phyloP scores from a whole-genome alignment of 2,329 filamentous ascomycete genomes.

The Helotiales sp. region DNA sequence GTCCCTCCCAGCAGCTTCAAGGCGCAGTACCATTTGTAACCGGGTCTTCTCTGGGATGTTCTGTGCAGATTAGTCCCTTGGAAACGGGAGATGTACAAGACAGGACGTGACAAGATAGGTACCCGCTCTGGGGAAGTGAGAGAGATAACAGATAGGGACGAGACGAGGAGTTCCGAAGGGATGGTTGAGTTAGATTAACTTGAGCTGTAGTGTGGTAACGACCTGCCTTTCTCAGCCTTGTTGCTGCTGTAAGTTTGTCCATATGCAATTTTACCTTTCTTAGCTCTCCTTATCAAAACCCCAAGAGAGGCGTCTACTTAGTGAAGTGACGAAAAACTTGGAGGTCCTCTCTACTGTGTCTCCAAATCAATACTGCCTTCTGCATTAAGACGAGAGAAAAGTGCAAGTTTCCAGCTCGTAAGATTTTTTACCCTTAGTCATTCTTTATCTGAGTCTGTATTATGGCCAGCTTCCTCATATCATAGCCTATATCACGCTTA shows the following conservation, averaged over 20 bases:
- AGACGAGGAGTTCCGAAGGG: constrained; percentile 1
- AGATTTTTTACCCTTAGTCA: neutral
- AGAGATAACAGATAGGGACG: neutral
- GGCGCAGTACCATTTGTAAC: neutral
- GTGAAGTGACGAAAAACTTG: neutral
- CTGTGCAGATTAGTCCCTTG: neutral
- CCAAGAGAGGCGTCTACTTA: neutral
- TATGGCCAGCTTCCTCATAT: neutral
- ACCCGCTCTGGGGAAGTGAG: neutral
- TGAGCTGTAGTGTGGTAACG: neutral
- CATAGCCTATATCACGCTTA: no score
- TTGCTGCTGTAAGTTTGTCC: neutral
- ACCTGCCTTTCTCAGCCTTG: neutral
- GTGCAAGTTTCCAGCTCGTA: neutral
- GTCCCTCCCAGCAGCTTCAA: neutral
- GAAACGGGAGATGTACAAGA: neutral
- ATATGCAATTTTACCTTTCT: neutral
- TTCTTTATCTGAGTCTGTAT: neutral
- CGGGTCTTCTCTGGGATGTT: neutral
- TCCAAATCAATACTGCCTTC: neutral
- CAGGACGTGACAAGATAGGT: neutral
- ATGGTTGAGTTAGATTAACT: constrained; percentile 4
- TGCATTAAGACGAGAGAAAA: neutral
- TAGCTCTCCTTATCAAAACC: neutral
- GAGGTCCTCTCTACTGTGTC: neutral